Evolutionary conservation across 495 filamentous ascomycete genomes (phyloP), one percentile per base, ranked within the genome.

Genomic region (Penicillium lividum): DNA sequence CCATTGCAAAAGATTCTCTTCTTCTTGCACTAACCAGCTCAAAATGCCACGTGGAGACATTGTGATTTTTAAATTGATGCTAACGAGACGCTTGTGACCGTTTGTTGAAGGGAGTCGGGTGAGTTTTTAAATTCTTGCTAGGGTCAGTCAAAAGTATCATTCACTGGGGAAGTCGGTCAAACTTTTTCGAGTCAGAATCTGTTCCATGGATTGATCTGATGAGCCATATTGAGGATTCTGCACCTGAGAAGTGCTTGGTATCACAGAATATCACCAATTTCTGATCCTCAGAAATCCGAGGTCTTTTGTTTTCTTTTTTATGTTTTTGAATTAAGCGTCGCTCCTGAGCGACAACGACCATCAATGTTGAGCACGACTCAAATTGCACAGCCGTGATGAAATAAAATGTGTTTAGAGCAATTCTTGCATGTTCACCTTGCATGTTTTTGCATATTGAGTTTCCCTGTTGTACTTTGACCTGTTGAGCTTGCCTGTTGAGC

Each of bases 1-100:
- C 57, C 57, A 60, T 10, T 33, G 29, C 33, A 60, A 45, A 54
- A 59, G 51, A 27, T 59, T 54, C 28, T 50, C 51, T 30, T 54
- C 57, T 27, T 59, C 51, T 27, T 34, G 36, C 36, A 45, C 25
- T 6, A 36, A 51, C 57, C 46, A 55, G 36, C 36, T 10, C 11
- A 40, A 10, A 40, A 10, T 40, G n/a, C 36, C 13, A n/a, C 36
- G 36, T 10, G 36, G 36, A 13, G 36, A 40, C 36, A 40, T 40
- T 10, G 10, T 40, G 36, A n/a, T n/a, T n/a, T 40, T 40, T 40
- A 13, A 40, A 8, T 9, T 34, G 31, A n/a, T 47, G 28, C 11
- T 27, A 7, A 51, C 34, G 48, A n/a, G 33, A 36, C 29, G 29
- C 8, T 51, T 51, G 29, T 18, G 29, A 22, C 18, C 10, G 29